These are phyloP conservation scores for Russula sp. DNA, from an alignment of 768 basidiomycete genomes.

Conservation along the genomic window DNA sequence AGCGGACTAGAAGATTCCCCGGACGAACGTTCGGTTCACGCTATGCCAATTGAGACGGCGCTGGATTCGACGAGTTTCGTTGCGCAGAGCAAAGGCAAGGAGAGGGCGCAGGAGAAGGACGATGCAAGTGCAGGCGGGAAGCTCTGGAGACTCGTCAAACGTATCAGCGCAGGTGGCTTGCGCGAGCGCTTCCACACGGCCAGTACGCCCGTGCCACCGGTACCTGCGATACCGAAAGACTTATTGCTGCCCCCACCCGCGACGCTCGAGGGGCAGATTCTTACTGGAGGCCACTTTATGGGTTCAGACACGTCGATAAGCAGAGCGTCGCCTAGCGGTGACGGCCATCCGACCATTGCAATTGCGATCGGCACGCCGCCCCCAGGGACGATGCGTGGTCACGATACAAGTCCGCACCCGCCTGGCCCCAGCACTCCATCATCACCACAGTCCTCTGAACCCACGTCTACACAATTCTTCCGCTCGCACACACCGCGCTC, in stretches of 20 bases:
- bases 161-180: constrained; percentile 58
- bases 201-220: constrained; percentile 42
- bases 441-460: constrained; percentile 54
- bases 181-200: constrained; percentile 45
- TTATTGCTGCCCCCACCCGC: constrained; percentile 21
- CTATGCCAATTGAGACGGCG: neutral
- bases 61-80: neutral
- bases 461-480: constrained; percentile 48
- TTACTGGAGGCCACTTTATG: neutral
- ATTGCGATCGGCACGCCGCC: constrained; percentile 21
- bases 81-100: constrained; percentile 18
- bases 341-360: constrained; percentile 13
- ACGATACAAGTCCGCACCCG: neutral
- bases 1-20: neutral
- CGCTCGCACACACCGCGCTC: constrained; percentile 44
- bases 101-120: constrained; percentile 27
- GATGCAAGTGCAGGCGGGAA: constrained; percentile 34
- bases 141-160: constrained; percentile 66
- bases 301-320: neutral
- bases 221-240: constrained; percentile 53
- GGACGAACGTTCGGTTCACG: neutral
- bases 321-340: constrained; percentile 22
- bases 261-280: constrained; percentile 27
- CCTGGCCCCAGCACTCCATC: constrained; percentile 48
- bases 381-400: constrained; percentile 8